Base-by-base conservation (phyloP, 2,329 filamentous ascomycete species). In the Claviceps arundinis region DNA sequence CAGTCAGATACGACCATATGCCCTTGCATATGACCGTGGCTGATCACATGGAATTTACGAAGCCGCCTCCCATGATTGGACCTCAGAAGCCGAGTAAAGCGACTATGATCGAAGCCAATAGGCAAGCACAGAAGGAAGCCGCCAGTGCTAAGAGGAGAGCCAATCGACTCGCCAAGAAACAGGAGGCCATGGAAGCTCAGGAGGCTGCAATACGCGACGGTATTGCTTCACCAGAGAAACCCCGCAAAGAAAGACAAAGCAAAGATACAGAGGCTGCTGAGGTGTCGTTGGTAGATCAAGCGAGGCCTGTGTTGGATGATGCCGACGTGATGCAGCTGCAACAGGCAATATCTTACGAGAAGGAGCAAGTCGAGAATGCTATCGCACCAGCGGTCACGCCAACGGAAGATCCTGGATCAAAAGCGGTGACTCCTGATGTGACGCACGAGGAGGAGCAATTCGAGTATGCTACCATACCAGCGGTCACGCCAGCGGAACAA, bases 21-120 rank as follows among this genome's bases (percentile, higher is more conserved):
- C 74, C 73, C 3, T 59, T 81, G n/a, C 78, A 82, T 60, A 74
- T 69, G 58, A 77, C 76, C 0, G 76, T 82, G 4, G 70, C 64
- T 1, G 64, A 81, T 47, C 63, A 80, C 24, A 66, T 71, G 9
- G 69, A 73, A 4, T 64, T 70, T 40, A 73, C 76, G 50, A 68
- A 69, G 30, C 77, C 74, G 5, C 67, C 71, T 14, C 72, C 74
- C 5, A 56, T 60, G 37, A 61, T 60, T 9, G 61, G 58, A 13
- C 54, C 57, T 4, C 62, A 64, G 52, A 65, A 60, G 47, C 54
- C 53, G 30, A 47, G 50, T 22, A 53, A 48, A 38, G 37, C 49
- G 24, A 49, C 14, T 6, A 5, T 53, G 38, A 41, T 45, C 0
- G 22, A 44, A 19, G 51, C 48, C 13, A 55, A 17, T 54, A 56